Evolutionary conservation across 495 filamentous ascomycete species (phyloP), one percentile per base, ranked within the genome.

Genomic region (Penicillium fimorum): DNA sequence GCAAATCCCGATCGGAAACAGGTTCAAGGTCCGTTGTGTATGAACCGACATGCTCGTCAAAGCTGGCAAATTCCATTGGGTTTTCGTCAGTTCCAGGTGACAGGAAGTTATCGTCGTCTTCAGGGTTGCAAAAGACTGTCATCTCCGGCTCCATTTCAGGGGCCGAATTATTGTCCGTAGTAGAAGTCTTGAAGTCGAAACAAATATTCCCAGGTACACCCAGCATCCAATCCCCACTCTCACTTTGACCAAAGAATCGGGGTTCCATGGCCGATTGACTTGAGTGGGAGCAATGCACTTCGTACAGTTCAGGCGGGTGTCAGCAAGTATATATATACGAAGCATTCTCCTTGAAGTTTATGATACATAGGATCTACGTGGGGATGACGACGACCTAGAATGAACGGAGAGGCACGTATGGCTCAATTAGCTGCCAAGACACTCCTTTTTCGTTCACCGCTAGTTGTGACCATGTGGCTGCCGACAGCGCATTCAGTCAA

Each of bases 11-110:
- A 48, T 35, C 27, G 1, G 15, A 32, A 48, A 22, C 20, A 46
- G 24, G 43, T 13, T 46, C 18, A 46, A 46, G 7, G 43, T 46
- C 43, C 8, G 43, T 24, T 27, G 24, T 46, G 43, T 46, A 46
- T 25, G 43, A 46, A 24, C 18, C 15, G 43, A 46, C 20, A 46
- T 46, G 18, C 43, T 46, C 43, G 43, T 46, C 43, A 10, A 46
- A 27, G 43, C 43, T 46, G 24, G 43, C 18, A 46, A 13, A 20
- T 11, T 27, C 17, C 18, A 15, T 25, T 46, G 11, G 24, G 43
- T 20, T 20, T 27, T 25, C 17, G 20, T 25, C 20, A 46, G 43
- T 12, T 46, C 9, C 43, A 15, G 43, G 43, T 25, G 18, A 27
- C 43, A 1, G 43, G 18, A 46, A 8, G 20, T 27, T 46, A 15